These are phyloP conservation scores for Haematococcus lacustris DNA, from an alignment of 139 green algal species.

Conservation along the genomic window DNA sequence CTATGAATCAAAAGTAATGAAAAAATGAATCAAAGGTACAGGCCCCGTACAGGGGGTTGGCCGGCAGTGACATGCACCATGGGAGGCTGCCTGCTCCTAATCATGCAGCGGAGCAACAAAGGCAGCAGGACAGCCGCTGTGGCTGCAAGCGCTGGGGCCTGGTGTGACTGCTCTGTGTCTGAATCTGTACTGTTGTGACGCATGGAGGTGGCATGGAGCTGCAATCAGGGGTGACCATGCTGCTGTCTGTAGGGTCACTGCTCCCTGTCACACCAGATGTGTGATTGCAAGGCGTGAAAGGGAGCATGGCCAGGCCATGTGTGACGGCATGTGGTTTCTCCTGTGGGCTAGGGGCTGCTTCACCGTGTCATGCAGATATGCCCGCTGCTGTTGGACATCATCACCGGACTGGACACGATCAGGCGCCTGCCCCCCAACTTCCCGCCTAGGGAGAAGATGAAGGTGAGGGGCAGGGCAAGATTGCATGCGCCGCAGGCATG, in stretches of 20 bases:
- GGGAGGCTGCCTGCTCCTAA: too few species aligned
- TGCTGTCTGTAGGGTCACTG: background rate
- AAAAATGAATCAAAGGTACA: too few species aligned
- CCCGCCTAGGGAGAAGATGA: constrained; percentile 60
- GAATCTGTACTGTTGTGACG: background rate
- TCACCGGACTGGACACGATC: constrained; percentile 68
- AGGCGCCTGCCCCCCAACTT: constrained; percentile 69
- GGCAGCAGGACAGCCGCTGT: too few species aligned
- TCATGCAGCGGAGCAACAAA: too few species aligned
- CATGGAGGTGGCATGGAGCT: background rate
- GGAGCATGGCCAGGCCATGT: background rate
- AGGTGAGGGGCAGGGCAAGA: too few species aligned
- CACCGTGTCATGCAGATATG: constrained; percentile 60
- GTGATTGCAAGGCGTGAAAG: background rate
- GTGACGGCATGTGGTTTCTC: background rate
- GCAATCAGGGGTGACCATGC: background rate
- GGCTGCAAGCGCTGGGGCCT: too few species aligned
- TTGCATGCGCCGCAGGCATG: too few species aligned
- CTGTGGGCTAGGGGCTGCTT: background rate
- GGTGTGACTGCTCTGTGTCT: too few species aligned
- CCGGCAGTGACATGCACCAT: too few species aligned
- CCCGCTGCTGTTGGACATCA: constrained; percentile 77
- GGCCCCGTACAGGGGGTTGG: too few species aligned
- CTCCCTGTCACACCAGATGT: background rate
- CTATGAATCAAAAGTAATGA: too few species aligned